Conservation (phyloP, 495 filamentous ascomycete genomes). For the Chaetomium tenue region DNA sequence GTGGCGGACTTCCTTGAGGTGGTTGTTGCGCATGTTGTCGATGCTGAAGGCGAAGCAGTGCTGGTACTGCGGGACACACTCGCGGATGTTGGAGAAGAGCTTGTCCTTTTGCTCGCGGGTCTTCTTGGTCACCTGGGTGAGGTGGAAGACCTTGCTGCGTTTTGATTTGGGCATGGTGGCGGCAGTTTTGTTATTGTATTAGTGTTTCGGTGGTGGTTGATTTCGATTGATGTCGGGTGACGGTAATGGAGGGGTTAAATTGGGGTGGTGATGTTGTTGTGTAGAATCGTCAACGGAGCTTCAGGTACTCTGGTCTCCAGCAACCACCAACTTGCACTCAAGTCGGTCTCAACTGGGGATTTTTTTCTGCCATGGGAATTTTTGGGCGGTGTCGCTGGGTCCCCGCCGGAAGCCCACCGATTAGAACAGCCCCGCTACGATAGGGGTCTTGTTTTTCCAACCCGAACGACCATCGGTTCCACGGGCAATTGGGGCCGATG, state of each 20-base stretch:
- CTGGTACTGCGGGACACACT: constrained; percentile 79
- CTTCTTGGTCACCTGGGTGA: constrained; percentile 90
- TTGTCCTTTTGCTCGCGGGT: constrained; percentile 80
- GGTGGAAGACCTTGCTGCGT: constrained; percentile 80
- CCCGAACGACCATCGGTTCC: not conserved
- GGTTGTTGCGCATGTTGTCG: constrained; percentile 98
- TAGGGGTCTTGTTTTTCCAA: constrained; percentile 11
- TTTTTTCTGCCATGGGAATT: constrained; percentile 32
- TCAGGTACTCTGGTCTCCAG: not conserved
- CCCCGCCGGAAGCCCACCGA: constrained; percentile 10
- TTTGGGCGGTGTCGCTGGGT: constrained; percentile 27
- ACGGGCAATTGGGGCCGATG: no score
- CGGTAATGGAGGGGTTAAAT: not conserved
- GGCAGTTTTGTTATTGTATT: not conserved
- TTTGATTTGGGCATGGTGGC: constrained; percentile 92
- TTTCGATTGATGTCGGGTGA: not conserved
- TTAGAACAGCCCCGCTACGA: constrained; percentile 11
- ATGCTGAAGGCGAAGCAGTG: constrained; percentile 90
- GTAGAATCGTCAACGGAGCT: not conserved
- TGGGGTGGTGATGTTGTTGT: not conserved
- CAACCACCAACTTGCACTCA: not conserved
- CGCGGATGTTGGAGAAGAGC: constrained; percentile 83
- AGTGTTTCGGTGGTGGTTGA: not conserved
- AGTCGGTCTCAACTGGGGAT: constrained; percentile 2
- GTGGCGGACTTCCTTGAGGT: constrained; percentile 85